Evolutionary conservation across 2,329 filamentous ascomycete genomes (phyloP).

Genomic region (Aspergillus bombycis): DNA sequence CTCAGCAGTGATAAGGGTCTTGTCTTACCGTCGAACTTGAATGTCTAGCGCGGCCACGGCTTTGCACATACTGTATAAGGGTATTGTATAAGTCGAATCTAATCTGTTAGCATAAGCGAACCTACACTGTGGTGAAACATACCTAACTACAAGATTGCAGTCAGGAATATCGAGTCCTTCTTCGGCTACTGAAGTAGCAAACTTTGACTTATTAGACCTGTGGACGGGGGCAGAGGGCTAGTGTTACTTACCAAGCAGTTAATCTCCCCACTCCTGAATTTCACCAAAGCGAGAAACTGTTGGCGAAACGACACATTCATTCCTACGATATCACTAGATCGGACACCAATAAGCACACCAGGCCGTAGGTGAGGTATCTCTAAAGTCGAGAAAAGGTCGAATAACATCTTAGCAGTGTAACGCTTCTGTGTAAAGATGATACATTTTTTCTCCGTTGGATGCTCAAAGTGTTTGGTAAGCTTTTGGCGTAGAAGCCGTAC

Average conservation of each 20-base stretch:
- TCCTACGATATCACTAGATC: conserved; percentile 56
- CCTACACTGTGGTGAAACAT: not conserved
- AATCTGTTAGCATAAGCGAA: conserved; percentile 13
- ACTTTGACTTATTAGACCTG: conserved; percentile 37
- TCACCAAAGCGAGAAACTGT: conserved; percentile 73
- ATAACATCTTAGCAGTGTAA: conserved; percentile 74
- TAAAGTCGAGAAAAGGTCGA: conserved; percentile 66
- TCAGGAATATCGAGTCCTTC: conserved; percentile 69
- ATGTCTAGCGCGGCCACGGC: conserved; percentile 81
- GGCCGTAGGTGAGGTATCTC: conserved; percentile 62
- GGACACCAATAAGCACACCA: conserved; percentile 66
- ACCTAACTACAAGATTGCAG: conserved; percentile 65
- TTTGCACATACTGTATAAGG: conserved; percentile 94
- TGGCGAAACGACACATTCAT: conserved; percentile 69
- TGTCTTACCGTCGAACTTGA: conserved; percentile 62
- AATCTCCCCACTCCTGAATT: conserved; percentile 61
- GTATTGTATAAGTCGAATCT: conserved; percentile 87
- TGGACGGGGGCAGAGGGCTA: conserved; percentile 1
- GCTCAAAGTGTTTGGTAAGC: conserved; percentile 65
- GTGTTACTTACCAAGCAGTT: conserved; percentile 54
- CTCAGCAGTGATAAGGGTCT: not conserved
- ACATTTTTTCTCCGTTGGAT: conserved; percentile 64
- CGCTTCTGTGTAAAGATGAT: conserved; percentile 87
- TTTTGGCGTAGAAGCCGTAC: conserved; percentile 64
- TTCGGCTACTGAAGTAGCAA: conserved; percentile 67